Percentiles rank a stretch among this genome's conserved stretches.
phyloP scores from a whole-genome alignment of 148 eudicot species.

The Fagopyrum esculentum region DNA sequence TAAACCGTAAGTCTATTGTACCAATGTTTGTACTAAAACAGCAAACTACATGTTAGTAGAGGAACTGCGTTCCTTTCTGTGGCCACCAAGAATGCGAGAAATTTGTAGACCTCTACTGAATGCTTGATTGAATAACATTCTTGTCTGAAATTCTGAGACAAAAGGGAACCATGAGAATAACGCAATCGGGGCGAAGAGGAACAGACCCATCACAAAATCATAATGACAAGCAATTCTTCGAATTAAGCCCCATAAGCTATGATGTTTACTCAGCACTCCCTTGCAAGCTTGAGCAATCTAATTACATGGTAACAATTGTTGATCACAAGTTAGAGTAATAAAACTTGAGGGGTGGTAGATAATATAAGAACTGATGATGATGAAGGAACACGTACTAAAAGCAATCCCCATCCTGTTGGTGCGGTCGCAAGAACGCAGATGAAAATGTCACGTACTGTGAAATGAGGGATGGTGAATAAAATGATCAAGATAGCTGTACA shows the following conservation, averaged over 20 bases:
- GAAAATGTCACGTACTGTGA: constrained; percentile 44
- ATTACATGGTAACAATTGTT: background rate
- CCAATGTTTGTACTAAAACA: background rate
- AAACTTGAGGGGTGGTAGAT: background rate
- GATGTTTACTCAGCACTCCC: background rate
- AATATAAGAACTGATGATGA: background rate
- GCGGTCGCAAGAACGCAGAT: constrained; percentile 52
- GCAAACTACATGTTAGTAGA: background rate
- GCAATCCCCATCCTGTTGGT: constrained; percentile 77
- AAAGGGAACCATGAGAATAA: constrained; percentile 10
- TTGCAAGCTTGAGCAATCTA: constrained; percentile 9
- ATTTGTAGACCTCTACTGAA: constrained; percentile 11
- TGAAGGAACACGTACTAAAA: constrained; percentile 31
- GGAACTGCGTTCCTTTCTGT: background rate
- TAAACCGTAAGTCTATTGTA: background rate
- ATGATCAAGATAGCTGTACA: constrained; percentile 28
- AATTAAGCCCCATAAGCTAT: background rate
- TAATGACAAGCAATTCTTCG: background rate
- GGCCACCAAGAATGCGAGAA: constrained; percentile 10
- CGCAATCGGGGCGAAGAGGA: constrained; percentile 6
- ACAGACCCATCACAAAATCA: constrained; percentile 5
- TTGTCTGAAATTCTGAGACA: background rate
- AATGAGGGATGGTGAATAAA: constrained; percentile 31
- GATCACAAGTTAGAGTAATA: background rate
- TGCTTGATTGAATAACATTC: constrained; percentile 12